Evolutionary conservation across 495 filamentous ascomycete species (phyloP).

Genomic region (Hypomontagnella submonticulosa): DNA sequence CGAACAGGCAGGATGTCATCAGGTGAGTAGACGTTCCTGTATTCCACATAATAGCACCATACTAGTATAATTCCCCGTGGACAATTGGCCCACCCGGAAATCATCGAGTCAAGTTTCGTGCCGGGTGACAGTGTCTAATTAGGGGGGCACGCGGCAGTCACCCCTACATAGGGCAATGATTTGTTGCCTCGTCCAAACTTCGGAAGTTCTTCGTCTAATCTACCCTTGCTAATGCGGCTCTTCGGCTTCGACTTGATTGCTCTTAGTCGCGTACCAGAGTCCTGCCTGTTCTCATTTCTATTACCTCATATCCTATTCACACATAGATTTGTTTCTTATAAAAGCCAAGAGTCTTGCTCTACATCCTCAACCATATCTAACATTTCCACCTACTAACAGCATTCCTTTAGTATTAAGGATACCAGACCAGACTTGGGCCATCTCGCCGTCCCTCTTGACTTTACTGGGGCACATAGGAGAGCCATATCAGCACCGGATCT

Average conservation of each 20-base stretch:
- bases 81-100: conserved; percentile 7
- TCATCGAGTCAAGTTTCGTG: too few relatives aligned
- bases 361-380: not conserved
- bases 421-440: conserved; percentile 20
- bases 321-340: not conserved
- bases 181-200: conserved; percentile 16
- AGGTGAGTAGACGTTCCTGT: conserved; percentile 30
- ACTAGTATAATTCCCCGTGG: not conserved
- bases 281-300: not conserved
- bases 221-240: not conserved
- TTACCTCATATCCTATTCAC: not conserved
- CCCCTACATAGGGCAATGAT: conserved; percentile 6
- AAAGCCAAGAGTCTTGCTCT: not conserved
- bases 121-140: conserved; percentile 5
- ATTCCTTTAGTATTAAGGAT: conserved; percentile 18
- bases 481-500: conserved; percentile 54
- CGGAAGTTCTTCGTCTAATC: not conserved
- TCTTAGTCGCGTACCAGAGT: conserved; percentile 1
- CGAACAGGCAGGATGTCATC: conserved; percentile 16
- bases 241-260: conserved; percentile 28
- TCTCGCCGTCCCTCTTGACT: conserved; percentile 21
- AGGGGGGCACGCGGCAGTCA: conserved; percentile 1
- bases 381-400: conserved; percentile 20
- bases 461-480: conserved; percentile 49
- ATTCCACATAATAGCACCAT: not conserved